These are phyloP conservation scores for Kokia cookei DNA, from an alignment of 441 rosid species.

Conservation along the genomic window DNA sequence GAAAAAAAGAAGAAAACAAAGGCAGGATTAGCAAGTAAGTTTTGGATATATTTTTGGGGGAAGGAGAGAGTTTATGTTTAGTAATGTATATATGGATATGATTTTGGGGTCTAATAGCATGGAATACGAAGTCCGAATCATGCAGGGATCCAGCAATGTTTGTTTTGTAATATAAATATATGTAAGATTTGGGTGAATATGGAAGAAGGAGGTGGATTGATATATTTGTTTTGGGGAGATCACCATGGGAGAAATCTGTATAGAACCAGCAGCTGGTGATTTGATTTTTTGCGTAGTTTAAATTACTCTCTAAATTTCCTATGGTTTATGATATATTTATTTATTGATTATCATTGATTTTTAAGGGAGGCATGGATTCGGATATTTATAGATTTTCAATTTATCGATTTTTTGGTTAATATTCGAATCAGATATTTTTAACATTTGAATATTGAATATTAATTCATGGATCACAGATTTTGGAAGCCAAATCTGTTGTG, in stretches of 20 bases:
- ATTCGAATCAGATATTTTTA: too few species aligned
- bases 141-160: conserved; percentile 16
- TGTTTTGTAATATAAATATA: conserved; percentile 21
- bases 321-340: too few species aligned
- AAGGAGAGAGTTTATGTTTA: not conserved
- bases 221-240: conserved; percentile 11
- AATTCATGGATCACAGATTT: too few species aligned
- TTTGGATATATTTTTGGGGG: conserved; percentile 25
- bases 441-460: too few species aligned
- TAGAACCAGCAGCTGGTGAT: conserved; percentile 21
- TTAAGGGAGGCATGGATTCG: too few species aligned
- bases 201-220: not conserved
- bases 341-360: too few species aligned
- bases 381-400: too few species aligned
- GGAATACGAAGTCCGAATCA: not conserved
- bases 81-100: conserved; percentile 22
- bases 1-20: not conserved
- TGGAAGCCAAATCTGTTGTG: too few species aligned
- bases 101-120: conserved; percentile 20
- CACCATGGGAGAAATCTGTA: conserved; percentile 26
- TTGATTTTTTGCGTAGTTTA: conserved; percentile 10
- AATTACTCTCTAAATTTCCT: conserved; percentile 8
- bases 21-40: conserved; percentile 21
- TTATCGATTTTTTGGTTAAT: too few species aligned
- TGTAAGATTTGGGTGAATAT: conserved; percentile 9